Percentiles rank a stretch among this genome's conserved stretches.
These are phyloP conservation scores for Remersonia thermophila DNA, from an alignment of 2,329 filamentous ascomycete genomes.

Conservation along the genomic window DNA sequence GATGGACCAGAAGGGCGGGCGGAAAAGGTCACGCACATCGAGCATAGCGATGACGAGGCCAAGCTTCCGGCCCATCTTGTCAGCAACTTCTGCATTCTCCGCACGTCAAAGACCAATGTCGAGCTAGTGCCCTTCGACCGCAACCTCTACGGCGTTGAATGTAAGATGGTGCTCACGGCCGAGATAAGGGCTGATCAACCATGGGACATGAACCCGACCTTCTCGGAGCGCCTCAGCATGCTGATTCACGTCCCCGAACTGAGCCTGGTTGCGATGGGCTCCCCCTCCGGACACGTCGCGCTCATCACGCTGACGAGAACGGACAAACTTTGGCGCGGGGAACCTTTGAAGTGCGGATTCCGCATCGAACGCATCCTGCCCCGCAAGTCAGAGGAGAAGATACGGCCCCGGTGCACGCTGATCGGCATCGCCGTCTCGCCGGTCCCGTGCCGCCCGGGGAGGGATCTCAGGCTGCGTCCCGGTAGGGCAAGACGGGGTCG, in stretches of 20 bases:
- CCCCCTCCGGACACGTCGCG: constrained; percentile 52
- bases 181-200: constrained; percentile 14
- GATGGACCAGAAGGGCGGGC: no score
- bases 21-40: no score
- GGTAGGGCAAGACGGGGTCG: no score
- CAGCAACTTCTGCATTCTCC: constrained; percentile 27
- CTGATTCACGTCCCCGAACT: constrained; percentile 54
- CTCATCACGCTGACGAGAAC: constrained; percentile 46
- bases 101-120: constrained; percentile 36
- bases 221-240: constrained; percentile 47
- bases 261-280: constrained; percentile 54
- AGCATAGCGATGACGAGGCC: neutral
- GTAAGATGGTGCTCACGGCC: constrained; percentile 23
- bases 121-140: constrained; percentile 32
- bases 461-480: constrained; percentile 15
- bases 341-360: constrained; percentile 29
- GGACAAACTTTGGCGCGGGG: constrained; percentile 16
- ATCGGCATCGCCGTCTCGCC: constrained; percentile 58
- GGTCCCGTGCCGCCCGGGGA: constrained; percentile 35
- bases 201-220: constrained; percentile 22
- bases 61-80: constrained; percentile 8
- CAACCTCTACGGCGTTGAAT: constrained; percentile 14
- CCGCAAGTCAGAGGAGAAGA: constrained; percentile 32
- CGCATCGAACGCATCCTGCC: constrained; percentile 43
- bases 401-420: constrained; percentile 39